Evolutionary conservation across 2,329 filamentous ascomycete species (phyloP).

Genomic region (Aspergillus sp.): DNA sequence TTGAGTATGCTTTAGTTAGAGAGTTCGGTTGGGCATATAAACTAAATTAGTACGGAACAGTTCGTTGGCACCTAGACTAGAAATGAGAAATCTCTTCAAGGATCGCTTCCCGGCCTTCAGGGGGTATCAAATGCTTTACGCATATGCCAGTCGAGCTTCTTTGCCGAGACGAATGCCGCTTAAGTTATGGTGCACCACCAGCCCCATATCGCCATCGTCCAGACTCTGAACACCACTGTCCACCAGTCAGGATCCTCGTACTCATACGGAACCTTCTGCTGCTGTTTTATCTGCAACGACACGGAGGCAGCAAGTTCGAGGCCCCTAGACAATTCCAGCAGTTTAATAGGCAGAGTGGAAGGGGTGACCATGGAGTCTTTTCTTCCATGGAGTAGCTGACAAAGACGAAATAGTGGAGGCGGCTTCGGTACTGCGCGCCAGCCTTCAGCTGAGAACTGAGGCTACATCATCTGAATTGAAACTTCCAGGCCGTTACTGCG

Average conservation of each 20-base stretch:
- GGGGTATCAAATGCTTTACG: neutral
- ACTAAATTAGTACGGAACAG: too few species aligned
- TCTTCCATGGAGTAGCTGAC: slow-evolving; percentile 44
- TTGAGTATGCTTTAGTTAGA: too few species aligned
- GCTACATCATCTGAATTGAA: slow-evolving; percentile 30
- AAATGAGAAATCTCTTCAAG: neutral
- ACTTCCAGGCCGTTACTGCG: neutral
- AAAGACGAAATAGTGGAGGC: slow-evolving; percentile 32
- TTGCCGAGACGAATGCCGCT: slow-evolving; percentile 30
- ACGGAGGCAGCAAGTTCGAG: slow-evolving; percentile 37
- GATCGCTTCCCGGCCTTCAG: neutral
- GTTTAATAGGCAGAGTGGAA: neutral
- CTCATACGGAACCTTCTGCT: slow-evolving; percentile 37
- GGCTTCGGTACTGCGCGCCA: slow-evolving; percentile 19
- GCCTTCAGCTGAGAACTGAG: slow-evolving; percentile 11
- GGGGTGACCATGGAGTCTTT: slow-evolving; percentile 34
- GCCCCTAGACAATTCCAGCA: slow-evolving; percentile 24
- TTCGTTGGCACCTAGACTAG: too few species aligned
- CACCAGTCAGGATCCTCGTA: slow-evolving; percentile 29
- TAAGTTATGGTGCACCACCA: slow-evolving; percentile 30
- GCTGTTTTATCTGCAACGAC: slow-evolving; percentile 34
- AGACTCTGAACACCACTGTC: slow-evolving; percentile 22
- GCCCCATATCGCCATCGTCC: slow-evolving; percentile 15
- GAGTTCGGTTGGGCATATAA: too few species aligned
- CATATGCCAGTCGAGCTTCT: slow-evolving; percentile 28